Percentiles rank a stretch among this genome's conserved stretches.
phyloP scores from a whole-genome alignment of 2,329 filamentous ascomycete genomes.

The Diplocarpon mali region DNA sequence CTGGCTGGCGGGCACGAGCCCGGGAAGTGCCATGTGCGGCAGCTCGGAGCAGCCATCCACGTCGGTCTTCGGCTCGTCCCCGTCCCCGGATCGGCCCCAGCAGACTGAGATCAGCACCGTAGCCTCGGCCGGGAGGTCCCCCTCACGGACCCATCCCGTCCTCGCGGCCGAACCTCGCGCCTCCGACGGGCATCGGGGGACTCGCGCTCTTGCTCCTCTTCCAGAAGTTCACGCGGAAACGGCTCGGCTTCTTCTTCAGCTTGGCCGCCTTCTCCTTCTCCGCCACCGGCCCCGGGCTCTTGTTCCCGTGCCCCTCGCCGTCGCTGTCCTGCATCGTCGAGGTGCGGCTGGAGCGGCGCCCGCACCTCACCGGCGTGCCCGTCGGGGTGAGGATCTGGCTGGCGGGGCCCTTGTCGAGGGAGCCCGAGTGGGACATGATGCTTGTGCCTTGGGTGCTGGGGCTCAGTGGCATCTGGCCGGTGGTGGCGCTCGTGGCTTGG shows the following conservation, averaged over 20 bases:
- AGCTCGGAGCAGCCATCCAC: no score
- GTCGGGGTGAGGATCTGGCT: slow-evolving; percentile 14
- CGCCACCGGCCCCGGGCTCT: neutral
- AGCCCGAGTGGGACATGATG: slow-evolving; percentile 41
- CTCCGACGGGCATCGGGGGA: slow-evolving; percentile 14
- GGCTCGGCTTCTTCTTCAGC: slow-evolving; percentile 50
- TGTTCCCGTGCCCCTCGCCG: neutral
- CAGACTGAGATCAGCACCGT: no score
- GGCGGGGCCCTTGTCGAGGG: slow-evolving; percentile 10
- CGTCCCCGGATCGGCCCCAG: no score
- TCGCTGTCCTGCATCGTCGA: slow-evolving; percentile 2
- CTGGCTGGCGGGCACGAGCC: no score
- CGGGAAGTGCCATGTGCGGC: no score
- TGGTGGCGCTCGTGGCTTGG: slow-evolving; percentile 51
- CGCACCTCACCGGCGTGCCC: slow-evolving; percentile 5
- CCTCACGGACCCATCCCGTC: slow-evolving; percentile 2
- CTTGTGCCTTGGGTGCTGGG: slow-evolving; percentile 56
- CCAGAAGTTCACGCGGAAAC: slow-evolving; percentile 48
- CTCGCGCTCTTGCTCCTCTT: slow-evolving; percentile 25
- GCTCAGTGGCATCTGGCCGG: slow-evolving; percentile 51
- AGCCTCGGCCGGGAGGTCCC: no score
- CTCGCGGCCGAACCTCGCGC: neutral
- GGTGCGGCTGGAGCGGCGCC: slow-evolving; percentile 3
- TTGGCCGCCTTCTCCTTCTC: slow-evolving; percentile 37
- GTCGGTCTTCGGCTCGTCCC: no score